Evolutionary conservation across 768 basidiomycete species (phyloP), one percentile per base, ranked within the genome.

Genomic region (Rickenella mellea): DNA sequence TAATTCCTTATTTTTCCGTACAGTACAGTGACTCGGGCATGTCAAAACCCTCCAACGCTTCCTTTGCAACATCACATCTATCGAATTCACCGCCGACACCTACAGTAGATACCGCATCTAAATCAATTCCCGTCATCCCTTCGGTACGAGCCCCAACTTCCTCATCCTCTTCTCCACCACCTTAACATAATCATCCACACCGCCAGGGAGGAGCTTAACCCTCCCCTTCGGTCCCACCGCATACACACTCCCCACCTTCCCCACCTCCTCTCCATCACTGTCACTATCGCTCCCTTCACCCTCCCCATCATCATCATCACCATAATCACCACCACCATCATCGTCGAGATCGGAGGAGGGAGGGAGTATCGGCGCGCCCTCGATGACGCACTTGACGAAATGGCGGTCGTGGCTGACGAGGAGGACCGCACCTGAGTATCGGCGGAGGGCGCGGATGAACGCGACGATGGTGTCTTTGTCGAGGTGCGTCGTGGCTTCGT

Each of bases 401-500:
- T 48, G 65, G 54, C 74, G 63, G 49, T 84, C 82, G 51, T 84
- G 82, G 33, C 76, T 80, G 38, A 83, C 71, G n/a, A 82, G 61
- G 8, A 81, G 59, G 24, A 83, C 52, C 1, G 71, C 78, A 1
- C 82, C 80, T 21, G 57, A 59, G 49, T 68, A 83, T 11, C 54
- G 56, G 37, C 64, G 64, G 30, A 83, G 60, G 6, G 74, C 70
- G 17, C 63, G 59, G 0, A 74, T 71, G 2, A 84, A 59, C 0
- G 73, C 74, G 44, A 68, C 58, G 25, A 82, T 74, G 2, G 78
- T 81, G 20, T 71, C 68, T 30, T 68, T 64, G 55, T 84, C 81
- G 31, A 84, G 58, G 59, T 84, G 82, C n/a, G 80, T 68, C 10
- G 81, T 79, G 4, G 79, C 73, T 54, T 84, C 82, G 45, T 68